Evolutionary conservation across 331 rosid species (phyloP), one percentile per base, ranked within the genome.

Genomic region (Malus hybrid): DNA sequence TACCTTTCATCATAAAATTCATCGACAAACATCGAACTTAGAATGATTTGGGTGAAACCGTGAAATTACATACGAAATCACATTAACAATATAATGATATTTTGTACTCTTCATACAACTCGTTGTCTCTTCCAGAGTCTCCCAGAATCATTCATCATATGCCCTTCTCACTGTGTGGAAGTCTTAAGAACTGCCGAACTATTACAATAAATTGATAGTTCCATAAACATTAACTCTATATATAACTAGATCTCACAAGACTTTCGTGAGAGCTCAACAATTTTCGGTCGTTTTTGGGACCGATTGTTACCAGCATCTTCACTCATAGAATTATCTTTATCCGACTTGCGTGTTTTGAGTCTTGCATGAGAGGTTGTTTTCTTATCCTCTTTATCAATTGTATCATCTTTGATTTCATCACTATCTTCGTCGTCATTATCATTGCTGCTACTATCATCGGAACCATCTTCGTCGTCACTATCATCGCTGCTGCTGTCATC

Each of bases 231-330:
- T 30, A 5, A 32, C 29, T 26, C 6, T 20, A 2, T 2, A 18
- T 11, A 28, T 28, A 1, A 28, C 29, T 28, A 61, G 10, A 24
- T 16, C 42, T 16, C 34, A 24, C 22, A n/a, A 20, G 18, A 7
- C 50, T 52, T 73, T 76, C 74, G 84, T 53, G 85, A 80, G 52
- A 93, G 90, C 76, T 85, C 95, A 28, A 85, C 77, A 58, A 93
- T 93, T 77, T 75, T 87, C 0, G 89, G 74, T 52, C 84, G 80
- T 79, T 90, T 90, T 70, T 73, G 78, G 33, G 84, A 78, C 67
- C 61, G 63, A 15, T 24, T 68, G 53, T 77, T 78, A 28, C 52
- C 53, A 64, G 19, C 46, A 29, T 71, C 78, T 75, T 79, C 81
- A 29, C 50, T 66, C 13, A 52, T 30, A 72, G 68, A 52, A 58